Base-by-base conservation (phyloP, 441 rosid species). In the Omphalea diandra region DNA sequence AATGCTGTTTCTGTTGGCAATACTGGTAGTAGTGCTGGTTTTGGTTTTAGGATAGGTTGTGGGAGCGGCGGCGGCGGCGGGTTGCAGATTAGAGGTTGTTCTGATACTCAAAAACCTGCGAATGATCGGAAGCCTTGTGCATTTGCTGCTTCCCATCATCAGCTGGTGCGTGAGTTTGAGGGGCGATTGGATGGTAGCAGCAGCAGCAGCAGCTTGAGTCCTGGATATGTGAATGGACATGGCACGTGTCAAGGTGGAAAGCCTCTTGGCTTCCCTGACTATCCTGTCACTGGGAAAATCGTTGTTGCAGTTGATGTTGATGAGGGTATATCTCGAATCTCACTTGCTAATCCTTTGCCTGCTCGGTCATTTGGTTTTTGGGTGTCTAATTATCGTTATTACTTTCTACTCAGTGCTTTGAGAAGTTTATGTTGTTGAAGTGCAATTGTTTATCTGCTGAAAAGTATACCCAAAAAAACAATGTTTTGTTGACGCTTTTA, bases 281-380 rank as follows among this genome's bases (percentile, higher is more conserved):
- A 66, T 24, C 62, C 78, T 59, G 68, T 54, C 26, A 74, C 81
- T 7, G 94, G 85, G 65, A 94, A 86, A 76, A 64, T 89, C 1
- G 84, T 81, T 52, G 99, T 95, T 35, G 99, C 99, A 18, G 99
- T 95, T 58, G 99, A 95, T 65, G 90, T 95, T 2, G 99, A 92
- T 63, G 99, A 95, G 78, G 99, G 99, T 94, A 79, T 79, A 46
- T 65, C 50, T 31, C 2, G 1, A 55, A 46, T 61, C 15, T 49
- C 33, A 26, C 40, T 35, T n/a, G 43, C 56, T 38, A 20, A 29
- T 66, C n/a, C 65, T 32, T 27, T 31, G 27, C 5, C 38, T 70
- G 27, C 31, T 50, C 1, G 0, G 50, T 53, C 65, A 32, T 44
- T 35, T 65, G 36, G 10, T 46, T 53, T 32, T 24, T 32, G 27